Evolutionary conservation across 2,329 filamentous ascomycete genomes (phyloP).

Genomic region (Tolypocladium ovalisporum): DNA sequence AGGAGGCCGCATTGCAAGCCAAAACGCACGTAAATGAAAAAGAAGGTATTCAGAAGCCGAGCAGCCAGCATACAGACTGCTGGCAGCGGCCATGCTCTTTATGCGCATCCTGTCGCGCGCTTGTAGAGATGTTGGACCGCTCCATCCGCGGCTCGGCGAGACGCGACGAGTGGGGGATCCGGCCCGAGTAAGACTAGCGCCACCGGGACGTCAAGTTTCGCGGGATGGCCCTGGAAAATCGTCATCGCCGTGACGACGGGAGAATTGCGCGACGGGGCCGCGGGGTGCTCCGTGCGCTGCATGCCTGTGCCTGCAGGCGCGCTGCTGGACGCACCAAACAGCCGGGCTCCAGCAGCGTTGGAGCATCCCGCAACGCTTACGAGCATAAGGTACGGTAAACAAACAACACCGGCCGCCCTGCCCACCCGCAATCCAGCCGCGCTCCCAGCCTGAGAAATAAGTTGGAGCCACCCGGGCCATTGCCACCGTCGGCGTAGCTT

Average conservation of each 20-base stretch:
- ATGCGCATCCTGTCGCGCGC: neutral
- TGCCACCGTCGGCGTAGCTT: neutral
- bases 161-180: conserved; percentile 5
- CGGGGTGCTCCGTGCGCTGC: conserved; percentile 11
- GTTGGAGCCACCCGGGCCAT: conserved; percentile 1
- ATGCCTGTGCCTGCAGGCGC: conserved; percentile 6
- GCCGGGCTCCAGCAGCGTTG: no score
- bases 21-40: neutral
- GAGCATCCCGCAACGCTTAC: conserved; percentile 6
- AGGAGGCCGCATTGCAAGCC: neutral
- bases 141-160: conserved; percentile 2
- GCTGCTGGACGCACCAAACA: neutral
- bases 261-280: conserved; percentile 6
- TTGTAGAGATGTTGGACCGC: neutral
- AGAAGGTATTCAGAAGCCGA: neutral
- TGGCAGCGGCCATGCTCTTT: neutral
- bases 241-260: conserved; percentile 24
- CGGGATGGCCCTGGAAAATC: conserved; percentile 10
- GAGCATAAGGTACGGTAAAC: conserved; percentile 13
- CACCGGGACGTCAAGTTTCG: neutral
- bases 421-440: neutral
- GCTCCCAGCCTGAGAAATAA: neutral
- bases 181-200: conserved; percentile 5
- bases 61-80: no score
- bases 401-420: conserved; percentile 14